Conservation (phyloP, 2,329 filamentous ascomycete genomes). For the Exophiala viscosa region DNA sequence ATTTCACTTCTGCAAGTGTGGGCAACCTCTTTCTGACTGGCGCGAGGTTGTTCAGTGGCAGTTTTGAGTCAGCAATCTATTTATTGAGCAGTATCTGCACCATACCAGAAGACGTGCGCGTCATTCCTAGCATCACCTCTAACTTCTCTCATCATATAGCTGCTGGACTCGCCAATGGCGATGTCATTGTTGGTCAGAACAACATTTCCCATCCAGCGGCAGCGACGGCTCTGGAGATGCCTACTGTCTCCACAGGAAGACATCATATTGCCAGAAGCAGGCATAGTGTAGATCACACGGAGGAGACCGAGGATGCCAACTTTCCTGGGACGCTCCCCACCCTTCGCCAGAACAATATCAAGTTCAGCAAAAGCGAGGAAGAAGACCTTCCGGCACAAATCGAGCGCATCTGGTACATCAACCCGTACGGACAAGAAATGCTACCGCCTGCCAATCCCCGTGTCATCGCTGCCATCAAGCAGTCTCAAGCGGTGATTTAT, state of each 20-base stretch:
- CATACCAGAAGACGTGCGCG: constrained; percentile 71
- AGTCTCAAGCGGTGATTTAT: constrained; percentile 71
- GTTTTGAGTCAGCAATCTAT: constrained; percentile 89
- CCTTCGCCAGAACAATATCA: constrained; percentile 74
- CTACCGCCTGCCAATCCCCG: constrained; percentile 77
- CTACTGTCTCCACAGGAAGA: constrained; percentile 32
- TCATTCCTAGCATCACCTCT: constrained; percentile 87
- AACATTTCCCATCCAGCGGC: constrained; percentile 77
- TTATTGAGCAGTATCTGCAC: constrained; percentile 80
- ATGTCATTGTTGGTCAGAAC: constrained; percentile 83
- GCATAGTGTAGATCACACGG: constrained; percentile 31
- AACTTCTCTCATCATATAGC: constrained; percentile 96
- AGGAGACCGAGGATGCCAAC: constrained; percentile 42
- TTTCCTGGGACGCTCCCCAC: constrained; percentile 67
- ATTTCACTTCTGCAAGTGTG: constrained; percentile 71
- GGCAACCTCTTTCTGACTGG: constrained; percentile 80
- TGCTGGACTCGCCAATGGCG: constrained; percentile 71
- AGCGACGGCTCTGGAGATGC: constrained; percentile 25
- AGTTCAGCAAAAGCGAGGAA: constrained; percentile 79
- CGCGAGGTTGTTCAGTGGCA: constrained; percentile 84
- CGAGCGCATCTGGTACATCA: constrained; percentile 90
- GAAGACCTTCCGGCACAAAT: constrained; percentile 78
- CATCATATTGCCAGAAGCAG: constrained; percentile 31
- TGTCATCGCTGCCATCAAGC: constrained; percentile 64
- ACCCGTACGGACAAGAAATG: constrained; percentile 96